A percentile compares a stretch with the other conserved stretches of the same genome.
These are phyloP conservation scores for Boletus vermiculosoides DNA, from an alignment of 768 basidiomycete species.

Conservation along the genomic window DNA sequence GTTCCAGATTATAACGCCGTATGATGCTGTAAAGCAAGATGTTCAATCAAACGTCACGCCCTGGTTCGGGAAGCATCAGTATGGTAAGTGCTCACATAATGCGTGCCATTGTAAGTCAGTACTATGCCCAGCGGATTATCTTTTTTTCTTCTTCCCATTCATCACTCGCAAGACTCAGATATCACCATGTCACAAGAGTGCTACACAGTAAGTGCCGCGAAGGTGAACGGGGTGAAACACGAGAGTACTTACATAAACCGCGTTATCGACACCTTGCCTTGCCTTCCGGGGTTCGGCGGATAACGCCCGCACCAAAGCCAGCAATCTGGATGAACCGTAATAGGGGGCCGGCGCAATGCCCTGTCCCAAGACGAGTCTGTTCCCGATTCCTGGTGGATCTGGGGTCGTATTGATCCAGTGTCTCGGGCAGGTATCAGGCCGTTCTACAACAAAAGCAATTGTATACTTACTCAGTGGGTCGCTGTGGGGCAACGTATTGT, in stretches of 20 bases:
- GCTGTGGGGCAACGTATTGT: not conserved
- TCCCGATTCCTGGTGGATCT: slow-evolving; percentile 1
- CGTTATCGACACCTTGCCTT: not conserved
- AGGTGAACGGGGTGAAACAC: not conserved
- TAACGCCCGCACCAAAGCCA: not conserved
- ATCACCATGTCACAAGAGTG: not conserved
- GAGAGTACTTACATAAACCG: not conserved
- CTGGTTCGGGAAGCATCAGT: not conserved
- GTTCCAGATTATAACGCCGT: not conserved
- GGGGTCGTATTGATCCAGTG: slow-evolving; percentile 1
- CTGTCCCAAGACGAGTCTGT: not conserved
- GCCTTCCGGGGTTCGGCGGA: not conserved
- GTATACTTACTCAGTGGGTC: not conserved
- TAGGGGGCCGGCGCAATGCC: not conserved
- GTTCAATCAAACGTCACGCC: not conserved
- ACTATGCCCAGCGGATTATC: too few species aligned
- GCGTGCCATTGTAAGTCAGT: not conserved
- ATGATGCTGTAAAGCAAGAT: not conserved
- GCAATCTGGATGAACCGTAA: not conserved
- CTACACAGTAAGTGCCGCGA: not conserved
- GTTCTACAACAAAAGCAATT: not conserved
- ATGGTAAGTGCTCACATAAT: not conserved
- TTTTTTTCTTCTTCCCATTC: not conserved
- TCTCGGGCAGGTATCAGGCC: not conserved
- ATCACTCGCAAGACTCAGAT: not conserved